Evolutionary conservation across 768 basidiomycete genomes (phyloP).

Genomic region (Cantharellus cinnabarinus): DNA sequence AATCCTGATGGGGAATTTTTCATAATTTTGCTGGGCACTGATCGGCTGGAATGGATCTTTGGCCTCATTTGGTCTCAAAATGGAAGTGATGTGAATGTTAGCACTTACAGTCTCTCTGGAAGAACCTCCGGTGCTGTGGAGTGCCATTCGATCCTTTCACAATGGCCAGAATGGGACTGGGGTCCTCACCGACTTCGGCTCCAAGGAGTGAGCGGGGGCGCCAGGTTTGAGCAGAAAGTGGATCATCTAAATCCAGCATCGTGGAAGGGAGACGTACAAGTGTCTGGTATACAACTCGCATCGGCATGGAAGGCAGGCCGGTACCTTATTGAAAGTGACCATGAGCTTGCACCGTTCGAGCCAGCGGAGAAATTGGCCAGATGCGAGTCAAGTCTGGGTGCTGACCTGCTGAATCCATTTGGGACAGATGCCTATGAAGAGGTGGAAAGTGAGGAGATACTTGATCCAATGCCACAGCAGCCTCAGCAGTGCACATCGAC

Average conservation of each 20-base stretch:
- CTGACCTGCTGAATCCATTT: no score
- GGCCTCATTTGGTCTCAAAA: conserved; percentile 12
- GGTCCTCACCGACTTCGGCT: conserved; percentile 18
- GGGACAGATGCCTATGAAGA: no score
- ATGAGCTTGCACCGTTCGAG: no score
- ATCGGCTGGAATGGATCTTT: conserved; percentile 16
- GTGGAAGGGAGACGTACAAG: background rate
- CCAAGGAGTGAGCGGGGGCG: conserved; percentile 5
- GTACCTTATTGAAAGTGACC: no score
- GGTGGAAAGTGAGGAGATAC: no score
- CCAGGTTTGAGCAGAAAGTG: background rate
- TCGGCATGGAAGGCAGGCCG: conserved; percentile 10
- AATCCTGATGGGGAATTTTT: conserved; percentile 15
- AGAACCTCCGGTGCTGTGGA: conserved; percentile 17
- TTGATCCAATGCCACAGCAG: no score
- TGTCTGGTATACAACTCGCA: background rate
- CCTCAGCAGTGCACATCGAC: no score
- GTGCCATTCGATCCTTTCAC: conserved; percentile 18
- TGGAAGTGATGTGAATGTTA: conserved; percentile 11
- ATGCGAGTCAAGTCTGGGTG: no score
- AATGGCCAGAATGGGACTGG: conserved; percentile 22
- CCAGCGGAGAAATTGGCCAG: no score
- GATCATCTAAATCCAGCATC: background rate
- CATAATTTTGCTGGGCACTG: conserved; percentile 21
- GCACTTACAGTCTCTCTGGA: conserved; percentile 12